Conservation (phyloP, 805 yeast genomes). For the Zygotorulaspora danielsina region DNA sequence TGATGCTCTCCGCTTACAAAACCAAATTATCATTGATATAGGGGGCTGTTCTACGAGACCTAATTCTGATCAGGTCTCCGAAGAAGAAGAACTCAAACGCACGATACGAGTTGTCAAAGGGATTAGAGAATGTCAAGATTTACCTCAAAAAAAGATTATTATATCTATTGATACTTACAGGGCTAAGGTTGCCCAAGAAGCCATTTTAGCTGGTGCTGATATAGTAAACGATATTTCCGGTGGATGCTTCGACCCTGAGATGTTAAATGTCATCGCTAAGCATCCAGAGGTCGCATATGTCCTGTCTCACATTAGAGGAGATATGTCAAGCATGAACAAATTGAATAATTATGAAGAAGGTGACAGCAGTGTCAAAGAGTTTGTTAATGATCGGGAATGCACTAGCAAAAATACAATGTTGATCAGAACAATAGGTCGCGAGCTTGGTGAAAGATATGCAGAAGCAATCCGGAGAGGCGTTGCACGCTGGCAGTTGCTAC, state of each 20-base stretch:
- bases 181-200: conserved; percentile 63
- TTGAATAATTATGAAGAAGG: conserved; percentile 50
- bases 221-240: conserved; percentile 88
- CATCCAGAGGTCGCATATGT: conserved; percentile 67
- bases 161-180: conserved; percentile 89
- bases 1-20: conserved; percentile 50
- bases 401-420: conserved; percentile 35
- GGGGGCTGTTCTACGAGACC: conserved; percentile 97
- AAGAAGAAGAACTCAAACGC: conserved; percentile 63
- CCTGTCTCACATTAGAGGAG: conserved; percentile 81
- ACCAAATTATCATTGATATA: conserved; percentile 61
- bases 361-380: conserved; percentile 16
- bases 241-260: conserved; percentile 63
- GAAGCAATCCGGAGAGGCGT: conserved; percentile 62
- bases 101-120: conserved; percentile 66
- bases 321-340: conserved; percentile 64
- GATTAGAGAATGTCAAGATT: conserved; percentile 45
- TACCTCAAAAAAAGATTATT: conserved; percentile 40
- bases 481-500: conserved; percentile 80
- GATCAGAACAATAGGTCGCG: conserved; percentile 58
- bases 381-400: conserved; percentile 14
- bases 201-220: conserved; percentile 76
- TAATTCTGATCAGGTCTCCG: conserved; percentile 57
- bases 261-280: conserved; percentile 66
- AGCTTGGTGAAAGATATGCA: conserved; percentile 51